These are phyloP conservation scores for Aspergillus japonicus DNA, from an alignment of 2,329 filamentous ascomycete genomes.

Conservation along the genomic window DNA sequence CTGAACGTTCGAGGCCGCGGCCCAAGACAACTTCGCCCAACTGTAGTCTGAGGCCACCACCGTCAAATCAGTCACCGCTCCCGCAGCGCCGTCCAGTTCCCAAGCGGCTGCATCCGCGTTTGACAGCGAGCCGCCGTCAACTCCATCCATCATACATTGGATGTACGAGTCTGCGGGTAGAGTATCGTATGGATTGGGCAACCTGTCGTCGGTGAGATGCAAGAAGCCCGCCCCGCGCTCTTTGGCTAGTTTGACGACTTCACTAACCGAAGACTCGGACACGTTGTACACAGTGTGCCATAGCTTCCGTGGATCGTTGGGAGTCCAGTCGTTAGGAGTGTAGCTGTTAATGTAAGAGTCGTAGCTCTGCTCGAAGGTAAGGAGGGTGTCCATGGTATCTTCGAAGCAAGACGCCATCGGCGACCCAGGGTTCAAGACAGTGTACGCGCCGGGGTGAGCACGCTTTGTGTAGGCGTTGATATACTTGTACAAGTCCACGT, in stretches of 20 bases:
- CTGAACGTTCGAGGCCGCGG: slow-evolving; percentile 12
- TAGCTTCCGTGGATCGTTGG: slow-evolving; percentile 30
- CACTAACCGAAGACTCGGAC: slow-evolving; percentile 14
- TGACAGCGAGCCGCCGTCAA: slow-evolving; percentile 11
- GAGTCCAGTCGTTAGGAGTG: slow-evolving; percentile 26
- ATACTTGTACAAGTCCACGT: slow-evolving; percentile 28
- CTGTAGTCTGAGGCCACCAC: slow-evolving; percentile 16
- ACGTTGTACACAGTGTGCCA: slow-evolving; percentile 36
- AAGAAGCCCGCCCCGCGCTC: slow-evolving; percentile 14
- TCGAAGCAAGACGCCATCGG: slow-evolving; percentile 30
- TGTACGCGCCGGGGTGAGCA: slow-evolving; percentile 16
- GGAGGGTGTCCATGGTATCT: slow-evolving; percentile 32
- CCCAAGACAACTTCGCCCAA: slow-evolving; percentile 16
- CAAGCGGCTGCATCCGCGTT: slow-evolving; percentile 7
- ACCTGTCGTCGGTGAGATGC: slow-evolving; percentile 17
- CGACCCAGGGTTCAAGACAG: slow-evolving; percentile 18
- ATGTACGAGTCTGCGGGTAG: slow-evolving; percentile 19
- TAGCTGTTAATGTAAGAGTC: slow-evolving; percentile 24
- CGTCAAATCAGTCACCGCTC: neutral
- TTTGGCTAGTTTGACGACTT: slow-evolving; percentile 10
- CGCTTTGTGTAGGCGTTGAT: slow-evolving; percentile 21
- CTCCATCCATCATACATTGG: slow-evolving; percentile 14
- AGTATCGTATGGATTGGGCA: slow-evolving; percentile 21
- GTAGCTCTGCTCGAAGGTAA: slow-evolving; percentile 32
- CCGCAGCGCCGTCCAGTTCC: slow-evolving; percentile 5